Evolutionary conservation across 805 yeast species (phyloP), one percentile per base, ranked within the genome.

Genomic region (Debaryomyces hansenii): DNA sequence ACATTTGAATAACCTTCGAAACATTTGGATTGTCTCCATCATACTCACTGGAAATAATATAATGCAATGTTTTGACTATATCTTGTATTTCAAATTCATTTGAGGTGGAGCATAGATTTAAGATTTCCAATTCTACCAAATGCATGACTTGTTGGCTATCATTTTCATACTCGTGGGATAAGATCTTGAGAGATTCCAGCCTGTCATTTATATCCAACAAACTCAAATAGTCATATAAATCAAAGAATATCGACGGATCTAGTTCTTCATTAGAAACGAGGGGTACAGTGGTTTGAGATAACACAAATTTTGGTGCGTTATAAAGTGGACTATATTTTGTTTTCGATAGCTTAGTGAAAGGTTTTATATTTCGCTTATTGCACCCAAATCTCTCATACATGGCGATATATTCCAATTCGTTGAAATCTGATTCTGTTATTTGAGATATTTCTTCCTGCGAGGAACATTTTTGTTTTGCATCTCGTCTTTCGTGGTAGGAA

Each of bases 11-110:
- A 18, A 49, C 47, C 11, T 44, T 37, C 4, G 20, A 20, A 15
- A 52, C 21, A 15, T 39, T 43, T 11, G 16, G 11, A 18, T 50
- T 48, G 12, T 42, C 44, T 10, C 51, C 56, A 15, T 48, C 45
- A 43, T 49, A 53, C 24, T 55, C 55, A 20, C 38, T 53, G 2
- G 52, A 44, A 4, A 57, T 33, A 11, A 57, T 38, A 33, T 46
- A 54, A 29, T 58, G 45, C 11, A 57, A 35, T 34, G 38, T 47
- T 15, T 44, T 40, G 11, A 49, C 40, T 8, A 45, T 43, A 10
- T 28, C 42, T n/a, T 10, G 16, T 20, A 16, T 41, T 36, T 29
- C 45, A 21, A 29, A 29, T 40, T 21, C n/a, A 12, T 16, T 9
- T 12, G 42, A n/a, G n/a, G 20, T 11, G n/a, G 31, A 39, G n/a